phyloP scores from a whole-genome alignment of 805 yeast genomes.

The Saccharomycopsis amapae region DNA sequence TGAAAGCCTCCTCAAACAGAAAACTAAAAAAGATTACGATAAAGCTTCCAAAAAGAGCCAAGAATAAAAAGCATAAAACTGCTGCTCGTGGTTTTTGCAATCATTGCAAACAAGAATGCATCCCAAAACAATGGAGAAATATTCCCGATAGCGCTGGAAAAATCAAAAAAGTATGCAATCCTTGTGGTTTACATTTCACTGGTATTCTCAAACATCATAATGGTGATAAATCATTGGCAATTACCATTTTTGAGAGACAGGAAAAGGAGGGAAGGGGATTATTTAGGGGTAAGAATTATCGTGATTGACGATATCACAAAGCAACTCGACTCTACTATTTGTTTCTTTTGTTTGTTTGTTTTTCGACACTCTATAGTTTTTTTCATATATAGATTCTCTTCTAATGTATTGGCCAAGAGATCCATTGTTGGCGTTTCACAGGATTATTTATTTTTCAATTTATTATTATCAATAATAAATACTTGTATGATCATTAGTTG shows the following conservation, averaged over 20 bases:
- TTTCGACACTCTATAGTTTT: not conserved
- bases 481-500: no score
- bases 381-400: no score
- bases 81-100: conserved; percentile 1
- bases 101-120: conserved; percentile 2
- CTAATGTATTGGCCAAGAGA: no score
- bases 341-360: not conserved
- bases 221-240: not conserved
- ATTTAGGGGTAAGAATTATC: conserved; percentile 5
- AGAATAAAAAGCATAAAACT: no score
- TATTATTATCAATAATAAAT: no score
- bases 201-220: not conserved
- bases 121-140: conserved; percentile 6
- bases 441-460: no score
- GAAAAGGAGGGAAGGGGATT: not conserved
- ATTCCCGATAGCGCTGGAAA: not conserved
- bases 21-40: no score
- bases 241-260: not conserved
- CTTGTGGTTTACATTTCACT: conserved; percentile 6
- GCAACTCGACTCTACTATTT: not conserved
- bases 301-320: not conserved
- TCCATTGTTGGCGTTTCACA: no score
- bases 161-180: not conserved
- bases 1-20: no score
- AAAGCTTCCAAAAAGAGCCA: no score